Conservation (phyloP, 2,329 filamentous ascomycete species). For the Aspergillus unguis region DNA sequence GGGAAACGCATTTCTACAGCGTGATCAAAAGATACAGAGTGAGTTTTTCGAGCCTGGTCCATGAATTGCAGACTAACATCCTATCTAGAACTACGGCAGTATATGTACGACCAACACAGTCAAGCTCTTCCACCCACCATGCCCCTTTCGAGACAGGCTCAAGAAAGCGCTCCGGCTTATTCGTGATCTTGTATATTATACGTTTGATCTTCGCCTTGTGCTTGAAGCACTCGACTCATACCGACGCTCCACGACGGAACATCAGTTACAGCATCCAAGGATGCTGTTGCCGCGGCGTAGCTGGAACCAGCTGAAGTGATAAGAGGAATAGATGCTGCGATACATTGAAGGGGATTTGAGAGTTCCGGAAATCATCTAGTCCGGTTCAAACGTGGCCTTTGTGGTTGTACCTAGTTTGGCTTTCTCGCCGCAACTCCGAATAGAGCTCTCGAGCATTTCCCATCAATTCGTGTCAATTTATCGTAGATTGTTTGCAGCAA, state of each 20-base stretch:
- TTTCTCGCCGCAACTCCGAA: not conserved
- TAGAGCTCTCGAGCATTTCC: not conserved
- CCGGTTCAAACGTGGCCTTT: not conserved
- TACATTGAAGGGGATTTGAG: not conserved
- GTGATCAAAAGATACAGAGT: not conserved
- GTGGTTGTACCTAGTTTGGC: not conserved
- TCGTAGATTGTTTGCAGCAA: not conserved
- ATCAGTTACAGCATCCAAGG: slow-evolving; percentile 57
- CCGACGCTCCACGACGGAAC: slow-evolving; percentile 68
- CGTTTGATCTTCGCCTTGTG: slow-evolving; percentile 69
- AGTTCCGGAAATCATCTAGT: not conserved
- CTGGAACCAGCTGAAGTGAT: not conserved
- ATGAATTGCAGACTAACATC: too few species aligned
- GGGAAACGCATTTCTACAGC: not conserved
- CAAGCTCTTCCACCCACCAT: slow-evolving; percentile 89
- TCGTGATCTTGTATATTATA: slow-evolving; percentile 64
- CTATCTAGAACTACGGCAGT: too few species aligned
- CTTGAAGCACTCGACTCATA: slow-evolving; percentile 63
- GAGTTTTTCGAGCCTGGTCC: not conserved
- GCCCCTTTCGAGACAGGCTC: slow-evolving; percentile 74
- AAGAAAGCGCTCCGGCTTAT: slow-evolving; percentile 99
- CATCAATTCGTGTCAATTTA: not conserved
- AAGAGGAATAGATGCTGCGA: not conserved
- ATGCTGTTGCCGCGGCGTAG: slow-evolving; percentile 54
- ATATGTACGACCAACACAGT: slow-evolving; percentile 87